A percentile compares a stretch with the other conserved stretches of the same genome.
These are phyloP conservation scores for Luffa acutangula DNA, from an alignment of 306 rosid species.

Conservation along the genomic window DNA sequence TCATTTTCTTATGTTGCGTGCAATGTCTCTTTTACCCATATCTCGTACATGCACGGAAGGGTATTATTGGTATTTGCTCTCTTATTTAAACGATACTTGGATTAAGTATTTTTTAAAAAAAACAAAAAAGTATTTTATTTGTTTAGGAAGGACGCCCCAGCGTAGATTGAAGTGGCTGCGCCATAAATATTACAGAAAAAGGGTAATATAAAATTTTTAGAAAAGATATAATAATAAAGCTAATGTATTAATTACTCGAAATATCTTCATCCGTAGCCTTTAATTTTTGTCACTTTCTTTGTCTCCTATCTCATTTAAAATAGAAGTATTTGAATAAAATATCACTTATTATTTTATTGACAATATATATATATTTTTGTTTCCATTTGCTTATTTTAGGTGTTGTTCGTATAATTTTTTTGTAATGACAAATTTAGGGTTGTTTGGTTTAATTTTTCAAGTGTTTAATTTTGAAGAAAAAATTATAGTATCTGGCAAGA, in stretches of 20 bases:
- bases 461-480: no score
- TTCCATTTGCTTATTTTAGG: no score
- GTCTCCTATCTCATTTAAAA: neutral
- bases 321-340: neutral
- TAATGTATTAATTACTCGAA: neutral
- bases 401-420: no score
- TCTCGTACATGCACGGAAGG: neutral
- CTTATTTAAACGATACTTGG: neutral
- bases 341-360: neutral
- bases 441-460: no score
- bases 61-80: neutral
- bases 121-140: neutral
- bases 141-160: neutral
- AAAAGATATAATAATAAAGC: neutral
- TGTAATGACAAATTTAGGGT: no score
- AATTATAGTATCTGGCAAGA: no score
- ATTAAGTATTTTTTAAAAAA: no score
- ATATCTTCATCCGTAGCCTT: neutral
- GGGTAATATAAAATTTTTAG: neutral
- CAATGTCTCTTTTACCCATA: neutral
- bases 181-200: neutral
- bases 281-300: neutral
- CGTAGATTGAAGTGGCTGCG: neutral
- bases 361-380: neutral
- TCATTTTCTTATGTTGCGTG: neutral